Conservation (phyloP, 805 yeast genomes). For the Teunomyces stri region DNA sequence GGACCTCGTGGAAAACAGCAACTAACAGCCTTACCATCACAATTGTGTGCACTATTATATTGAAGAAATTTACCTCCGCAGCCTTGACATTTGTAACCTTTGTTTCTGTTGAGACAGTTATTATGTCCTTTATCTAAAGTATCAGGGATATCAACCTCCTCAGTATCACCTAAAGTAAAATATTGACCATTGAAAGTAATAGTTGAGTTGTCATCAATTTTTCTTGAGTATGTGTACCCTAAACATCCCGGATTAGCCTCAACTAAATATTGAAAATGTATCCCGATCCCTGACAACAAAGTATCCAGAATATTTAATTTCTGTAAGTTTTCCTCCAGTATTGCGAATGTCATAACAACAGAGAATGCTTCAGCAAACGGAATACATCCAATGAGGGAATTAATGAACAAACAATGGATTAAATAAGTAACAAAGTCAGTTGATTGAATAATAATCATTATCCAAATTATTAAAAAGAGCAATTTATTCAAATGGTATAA, state of each 20-base stretch:
- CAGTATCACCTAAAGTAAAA: neutral
- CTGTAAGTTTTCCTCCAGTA: neutral
- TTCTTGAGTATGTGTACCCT: neutral
- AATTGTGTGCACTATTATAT: no score
- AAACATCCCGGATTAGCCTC: neutral
- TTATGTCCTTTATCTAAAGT: no score
- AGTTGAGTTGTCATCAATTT: neutral
- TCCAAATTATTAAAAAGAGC: neutral
- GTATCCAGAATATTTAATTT: neutral
- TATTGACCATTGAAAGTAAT: neutral
- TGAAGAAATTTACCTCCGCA: no score
- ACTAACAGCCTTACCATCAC: no score
- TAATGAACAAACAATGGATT: neutral
- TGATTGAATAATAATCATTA: constrained; percentile 1
- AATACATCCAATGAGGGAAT: neutral
- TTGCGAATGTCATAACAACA: neutral
- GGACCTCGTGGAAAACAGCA: no score
- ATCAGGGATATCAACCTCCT: neutral
- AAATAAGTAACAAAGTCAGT: neutral
- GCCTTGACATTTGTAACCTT: no score
- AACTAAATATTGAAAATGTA: neutral
- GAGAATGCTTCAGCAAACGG: neutral
- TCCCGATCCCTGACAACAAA: neutral
- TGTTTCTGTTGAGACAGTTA: no score
- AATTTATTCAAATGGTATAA: neutral